Evolutionary conservation across 1,284 basidiomycete species (phyloP).

Genomic region (Lentinus polychrous): DNA sequence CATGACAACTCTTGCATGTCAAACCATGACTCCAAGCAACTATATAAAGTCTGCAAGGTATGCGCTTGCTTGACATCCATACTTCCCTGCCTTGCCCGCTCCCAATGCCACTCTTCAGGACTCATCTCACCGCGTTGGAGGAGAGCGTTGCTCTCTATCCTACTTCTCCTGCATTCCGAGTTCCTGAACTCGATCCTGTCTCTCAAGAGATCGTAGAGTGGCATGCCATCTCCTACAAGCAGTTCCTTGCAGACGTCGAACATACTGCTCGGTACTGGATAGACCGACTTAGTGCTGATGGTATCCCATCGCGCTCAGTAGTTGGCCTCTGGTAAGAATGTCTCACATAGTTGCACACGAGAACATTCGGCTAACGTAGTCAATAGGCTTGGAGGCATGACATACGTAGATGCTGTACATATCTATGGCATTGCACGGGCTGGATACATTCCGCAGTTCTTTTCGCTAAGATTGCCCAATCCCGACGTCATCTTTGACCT

Average conservation of each 20-base stretch:
- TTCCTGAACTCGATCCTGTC: constrained; percentile 34
- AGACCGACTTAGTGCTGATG: constrained; percentile 32
- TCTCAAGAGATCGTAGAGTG: constrained; percentile 34
- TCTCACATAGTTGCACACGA: constrained; percentile 5
- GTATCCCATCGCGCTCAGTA: constrained; percentile 45
- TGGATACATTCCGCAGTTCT: constrained; percentile 66
- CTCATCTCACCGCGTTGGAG: constrained; percentile 48
- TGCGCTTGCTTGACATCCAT: neutral
- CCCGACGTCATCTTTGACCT: constrained; percentile 62
- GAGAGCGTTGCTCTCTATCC: constrained; percentile 36
- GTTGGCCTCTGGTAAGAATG: constrained; percentile 59
- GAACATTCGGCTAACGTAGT: constrained; percentile 9
- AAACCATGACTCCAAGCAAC: neutral
- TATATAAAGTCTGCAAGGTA: constrained; percentile 11
- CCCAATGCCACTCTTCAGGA: constrained; percentile 21
- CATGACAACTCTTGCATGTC: constrained; percentile 14
- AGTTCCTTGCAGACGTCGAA: constrained; percentile 50
- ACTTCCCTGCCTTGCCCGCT: constrained; percentile 3
- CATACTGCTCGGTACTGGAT: constrained; percentile 50
- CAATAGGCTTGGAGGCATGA: constrained; percentile 57
- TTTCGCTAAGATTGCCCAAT: constrained; percentile 64
- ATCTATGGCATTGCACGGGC: constrained; percentile 68
- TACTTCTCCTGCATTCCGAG: constrained; percentile 40
- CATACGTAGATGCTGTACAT: constrained; percentile 59
- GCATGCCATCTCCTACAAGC: constrained; percentile 43